Conservation (phyloP, 1,284 basidiomycete genomes). For the Trichosporon inkin region DNA sequence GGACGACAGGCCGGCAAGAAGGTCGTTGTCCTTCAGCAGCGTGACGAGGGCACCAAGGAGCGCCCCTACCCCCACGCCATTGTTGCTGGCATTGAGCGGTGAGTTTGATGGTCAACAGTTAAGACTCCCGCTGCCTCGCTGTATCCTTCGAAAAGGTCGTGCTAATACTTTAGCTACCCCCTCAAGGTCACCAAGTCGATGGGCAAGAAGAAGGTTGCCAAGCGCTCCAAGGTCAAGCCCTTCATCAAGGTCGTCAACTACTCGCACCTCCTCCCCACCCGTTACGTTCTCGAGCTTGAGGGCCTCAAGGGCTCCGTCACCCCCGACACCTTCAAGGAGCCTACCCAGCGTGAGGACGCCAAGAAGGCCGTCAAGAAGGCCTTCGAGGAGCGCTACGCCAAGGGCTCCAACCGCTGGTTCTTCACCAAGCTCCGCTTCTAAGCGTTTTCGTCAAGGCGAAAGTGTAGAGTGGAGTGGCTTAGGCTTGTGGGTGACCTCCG, state of each 20-base stretch:
- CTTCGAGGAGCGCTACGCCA: slow-evolving; percentile 84
- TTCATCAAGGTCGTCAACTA: slow-evolving; percentile 99
- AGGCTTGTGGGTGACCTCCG: slow-evolving; percentile 8
- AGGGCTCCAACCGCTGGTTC: slow-evolving; percentile 91
- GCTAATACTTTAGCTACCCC: slow-evolving; percentile 63
- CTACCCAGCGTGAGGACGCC: slow-evolving; percentile 81
- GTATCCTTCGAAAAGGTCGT: not conserved
- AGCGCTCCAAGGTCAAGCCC: slow-evolving; percentile 92
- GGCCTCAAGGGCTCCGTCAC: slow-evolving; percentile 78
- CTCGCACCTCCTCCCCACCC: slow-evolving; percentile 94
- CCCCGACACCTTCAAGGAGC: slow-evolving; percentile 90
- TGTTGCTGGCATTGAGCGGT: slow-evolving; percentile 85
- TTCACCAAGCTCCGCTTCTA: slow-evolving; percentile 46
- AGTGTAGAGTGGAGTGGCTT: slow-evolving; percentile 6
- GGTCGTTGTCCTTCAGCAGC: slow-evolving; percentile 90
- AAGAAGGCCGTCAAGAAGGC: slow-evolving; percentile 96
- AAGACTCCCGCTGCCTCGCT: not conserved
- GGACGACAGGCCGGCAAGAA: slow-evolving; percentile 98
- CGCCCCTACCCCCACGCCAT: slow-evolving; percentile 91
- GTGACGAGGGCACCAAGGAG: slow-evolving; percentile 82
- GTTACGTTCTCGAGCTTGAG: slow-evolving; percentile 92
- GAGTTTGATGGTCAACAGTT: slow-evolving; percentile 15
- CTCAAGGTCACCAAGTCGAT: slow-evolving; percentile 92
- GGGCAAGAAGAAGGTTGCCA: slow-evolving; percentile 88
- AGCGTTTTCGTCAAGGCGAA: slow-evolving; percentile 14